A percentile compares a stretch with the other conserved stretches of the same genome.
These are phyloP conservation scores for Aspergillus novoparasiticus DNA, from an alignment of 2,329 filamentous ascomycete genomes.

Conservation along the genomic window DNA sequence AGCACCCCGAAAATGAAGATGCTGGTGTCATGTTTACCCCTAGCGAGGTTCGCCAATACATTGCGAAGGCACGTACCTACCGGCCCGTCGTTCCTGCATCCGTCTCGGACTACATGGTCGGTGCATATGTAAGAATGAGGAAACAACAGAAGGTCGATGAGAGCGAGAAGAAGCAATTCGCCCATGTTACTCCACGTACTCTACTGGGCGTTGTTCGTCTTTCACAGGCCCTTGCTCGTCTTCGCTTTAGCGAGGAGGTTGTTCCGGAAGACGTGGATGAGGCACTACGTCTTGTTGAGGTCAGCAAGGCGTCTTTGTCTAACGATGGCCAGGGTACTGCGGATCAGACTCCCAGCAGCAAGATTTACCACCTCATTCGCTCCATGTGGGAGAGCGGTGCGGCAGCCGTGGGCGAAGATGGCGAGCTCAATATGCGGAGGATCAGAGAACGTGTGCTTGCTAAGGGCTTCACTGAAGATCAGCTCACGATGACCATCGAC, in stretches of 20 bases:
- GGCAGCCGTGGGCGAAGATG: conserved; percentile 69
- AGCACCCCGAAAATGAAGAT: conserved; percentile 76
- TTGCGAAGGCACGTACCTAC: conserved; percentile 88
- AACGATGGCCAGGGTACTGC: conserved; percentile 66
- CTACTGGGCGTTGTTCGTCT: conserved; percentile 90
- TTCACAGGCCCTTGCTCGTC: conserved; percentile 86
- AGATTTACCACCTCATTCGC: conserved; percentile 94
- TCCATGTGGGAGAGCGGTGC: conserved; percentile 83
- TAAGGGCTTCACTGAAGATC: conserved; percentile 95
- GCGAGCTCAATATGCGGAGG: conserved; percentile 83
- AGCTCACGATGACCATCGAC: conserved; percentile 82
- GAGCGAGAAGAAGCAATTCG: conserved; percentile 86
- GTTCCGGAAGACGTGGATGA: conserved; percentile 94
- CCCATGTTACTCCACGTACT: conserved; percentile 91
- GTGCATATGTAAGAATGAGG: conserved; percentile 92
- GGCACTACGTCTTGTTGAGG: conserved; percentile 84
- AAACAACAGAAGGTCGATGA: conserved; percentile 91
- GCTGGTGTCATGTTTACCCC: conserved; percentile 80
- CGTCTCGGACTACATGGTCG: conserved; percentile 94
- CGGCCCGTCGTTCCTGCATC: conserved; percentile 80
- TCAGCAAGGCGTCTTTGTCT: conserved; percentile 88
- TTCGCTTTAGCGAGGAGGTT: conserved; percentile 84
- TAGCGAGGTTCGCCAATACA: conserved; percentile 92
- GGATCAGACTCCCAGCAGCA: conserved; percentile 78
- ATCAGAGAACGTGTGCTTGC: conserved; percentile 90